Base-by-base conservation (phyloP, 2,329 filamentous ascomycete species). In the Penicillium sp. region DNA sequence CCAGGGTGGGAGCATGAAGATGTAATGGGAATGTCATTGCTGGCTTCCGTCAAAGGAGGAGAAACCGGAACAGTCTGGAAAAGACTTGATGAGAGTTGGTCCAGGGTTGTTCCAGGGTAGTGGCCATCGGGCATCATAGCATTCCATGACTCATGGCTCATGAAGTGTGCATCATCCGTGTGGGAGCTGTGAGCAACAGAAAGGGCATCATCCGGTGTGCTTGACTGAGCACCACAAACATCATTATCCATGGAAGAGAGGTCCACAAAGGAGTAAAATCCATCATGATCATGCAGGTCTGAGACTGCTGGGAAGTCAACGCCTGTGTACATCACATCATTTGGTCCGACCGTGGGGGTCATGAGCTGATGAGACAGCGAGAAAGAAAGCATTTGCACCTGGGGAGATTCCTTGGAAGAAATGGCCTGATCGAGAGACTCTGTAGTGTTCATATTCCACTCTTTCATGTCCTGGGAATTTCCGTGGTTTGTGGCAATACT, bases 351-450 rank as follows among this genome's bases (percentile, higher is more conserved):
- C 56, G 71, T 69, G 57, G 71, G 66, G 48, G 74, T 69, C 64
- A 76, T 68, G 43, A 76, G 62, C 55, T 76, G 74, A 46, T 77
- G 74, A 54, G 74, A 74, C 63, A 76, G 70, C 52, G 73, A 72
- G 64, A 75, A 77, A 60, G 74, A 73, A 60, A 77, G 67, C 71
- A 76, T 73, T 58, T 76, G 74, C 58, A 76, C 72, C 62, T 74
- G 73, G 52, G 73, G 72, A 49, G 74, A 71, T 54, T 77, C 73
- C 56, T 77, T 75, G 60, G 69, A 68, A 50, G 67, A 66, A 54
- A 75, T 70, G 56, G 72, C 68, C 63, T 69, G 70, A 55, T 77
- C 74, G 66, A 76, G 63, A 39, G 71, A 72, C 44, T 76, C 75
- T 65, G 72, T 63, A 65, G 72, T 71, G 64, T 67, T 71, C 62